phyloP scores from a whole-genome alignment of 2,329 filamentous ascomycete genomes.

The Dactylellina cionopaga region DNA sequence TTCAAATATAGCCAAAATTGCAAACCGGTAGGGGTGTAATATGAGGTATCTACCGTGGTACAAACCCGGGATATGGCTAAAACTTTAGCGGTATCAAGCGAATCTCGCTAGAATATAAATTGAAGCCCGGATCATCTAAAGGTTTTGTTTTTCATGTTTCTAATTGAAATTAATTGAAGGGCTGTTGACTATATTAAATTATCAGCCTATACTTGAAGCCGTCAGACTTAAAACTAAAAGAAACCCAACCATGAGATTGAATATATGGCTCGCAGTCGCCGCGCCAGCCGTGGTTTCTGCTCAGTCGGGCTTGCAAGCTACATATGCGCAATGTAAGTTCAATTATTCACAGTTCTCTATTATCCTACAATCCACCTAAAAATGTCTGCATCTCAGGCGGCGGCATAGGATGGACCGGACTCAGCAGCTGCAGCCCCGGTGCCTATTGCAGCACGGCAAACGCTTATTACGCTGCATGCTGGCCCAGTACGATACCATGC shows the following conservation, averaged over 20 bases:
- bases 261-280: background rate
- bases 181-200: too few species aligned
- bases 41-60: background rate
- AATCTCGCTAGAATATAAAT: too few species aligned
- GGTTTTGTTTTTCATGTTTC: too few species aligned
- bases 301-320: constrained; percentile 24
- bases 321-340: constrained; percentile 57
- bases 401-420: constrained; percentile 57
- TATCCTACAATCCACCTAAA: too few species aligned
- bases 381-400: constrained; percentile 58
- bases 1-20: background rate
- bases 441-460: constrained; percentile 51
- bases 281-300: constrained; percentile 22
- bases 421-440: constrained; percentile 50
- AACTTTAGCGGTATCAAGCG: too few species aligned
- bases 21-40: background rate
- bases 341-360: background rate
- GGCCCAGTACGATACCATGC: constrained; percentile 3
- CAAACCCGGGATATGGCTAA: too few species aligned
- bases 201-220: background rate
- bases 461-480: constrained; percentile 55
- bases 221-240: background rate
- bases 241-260: constrained; percentile 1
- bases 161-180: too few species aligned
- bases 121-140: too few species aligned